phyloP scores from a whole-genome alignment of 192 early-diverging fungal species.

The Physocladia obscura region DNA sequence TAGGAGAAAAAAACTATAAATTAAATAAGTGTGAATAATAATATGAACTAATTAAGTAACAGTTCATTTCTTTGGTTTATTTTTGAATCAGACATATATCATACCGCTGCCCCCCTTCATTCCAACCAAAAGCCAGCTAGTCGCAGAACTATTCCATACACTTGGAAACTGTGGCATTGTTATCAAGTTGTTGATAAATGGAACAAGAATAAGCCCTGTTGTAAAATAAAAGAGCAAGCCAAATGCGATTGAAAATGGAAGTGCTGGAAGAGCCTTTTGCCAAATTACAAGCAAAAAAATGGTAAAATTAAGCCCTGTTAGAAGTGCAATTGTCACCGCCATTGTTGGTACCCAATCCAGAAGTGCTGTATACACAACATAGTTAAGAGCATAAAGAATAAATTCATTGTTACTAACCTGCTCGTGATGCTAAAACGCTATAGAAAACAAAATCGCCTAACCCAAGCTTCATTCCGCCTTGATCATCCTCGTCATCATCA shows the following conservation, averaged over 20 bases:
- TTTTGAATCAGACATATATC: slow-evolving; percentile 37
- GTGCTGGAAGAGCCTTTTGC: slow-evolving; percentile 79
- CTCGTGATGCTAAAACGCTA: slow-evolving; percentile 74
- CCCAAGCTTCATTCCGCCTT: slow-evolving; percentile 78
- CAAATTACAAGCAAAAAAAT: slow-evolving; percentile 82
- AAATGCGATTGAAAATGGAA: slow-evolving; percentile 85
- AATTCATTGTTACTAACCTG: slow-evolving; percentile 52
- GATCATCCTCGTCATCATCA: slow-evolving; percentile 32
- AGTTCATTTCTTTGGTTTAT: not conserved
- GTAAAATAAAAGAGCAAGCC: slow-evolving; percentile 82
- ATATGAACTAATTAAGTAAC: not conserved
- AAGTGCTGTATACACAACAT: slow-evolving; percentile 44
- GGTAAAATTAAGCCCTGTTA: slow-evolving; percentile 84
- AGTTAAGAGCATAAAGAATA: not conserved
- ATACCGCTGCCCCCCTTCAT: slow-evolving; percentile 38
- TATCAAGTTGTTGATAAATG: slow-evolving; percentile 35
- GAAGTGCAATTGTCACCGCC: slow-evolving; percentile 70
- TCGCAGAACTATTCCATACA: not conserved
- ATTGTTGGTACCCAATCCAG: slow-evolving; percentile 83
- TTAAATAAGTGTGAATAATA: no score
- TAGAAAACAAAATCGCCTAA: slow-evolving; percentile 92
- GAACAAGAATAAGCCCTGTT: slow-evolving; percentile 40
- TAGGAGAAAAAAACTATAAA: no score
- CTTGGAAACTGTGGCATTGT: slow-evolving; percentile 12
- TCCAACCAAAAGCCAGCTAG: slow-evolving; percentile 43